Conservation (phyloP, 164 flowering plant species). For the Vitis vinifera region DNA sequence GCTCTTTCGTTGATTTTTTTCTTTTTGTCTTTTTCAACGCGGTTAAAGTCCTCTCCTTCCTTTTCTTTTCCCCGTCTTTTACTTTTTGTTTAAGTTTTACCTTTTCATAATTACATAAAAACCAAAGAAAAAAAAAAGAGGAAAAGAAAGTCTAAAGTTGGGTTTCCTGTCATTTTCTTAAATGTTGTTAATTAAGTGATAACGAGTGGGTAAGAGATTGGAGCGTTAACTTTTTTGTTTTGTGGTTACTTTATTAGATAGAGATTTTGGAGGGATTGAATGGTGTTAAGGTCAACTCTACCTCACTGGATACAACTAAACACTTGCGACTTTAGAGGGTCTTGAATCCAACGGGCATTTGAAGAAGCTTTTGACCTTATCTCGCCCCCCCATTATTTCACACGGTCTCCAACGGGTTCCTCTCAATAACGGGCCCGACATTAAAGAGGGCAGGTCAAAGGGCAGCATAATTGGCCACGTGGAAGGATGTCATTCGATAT, state of each 20-base stretch:
- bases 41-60: no score
- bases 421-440: constrained; percentile 9
- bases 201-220: no score
- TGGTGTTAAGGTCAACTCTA: constrained; percentile 51
- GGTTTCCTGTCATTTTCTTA: no score
- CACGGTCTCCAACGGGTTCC: constrained; percentile 18
- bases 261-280: constrained; percentile 17
- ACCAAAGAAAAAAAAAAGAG: no score
- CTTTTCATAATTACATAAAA: no score
- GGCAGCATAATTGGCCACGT: constrained; percentile 24
- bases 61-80: no score
- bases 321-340: constrained; percentile 1
- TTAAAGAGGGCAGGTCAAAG: constrained; percentile 16
- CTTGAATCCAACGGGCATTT: constrained; percentile 38
- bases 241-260: no score
- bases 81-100: no score
- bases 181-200: no score
- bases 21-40: neutral
- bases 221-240: no score
- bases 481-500: constrained; percentile 4
- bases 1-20: constrained; percentile 8
- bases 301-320: constrained; percentile 45
- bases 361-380: constrained; percentile 32
- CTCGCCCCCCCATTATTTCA: constrained; percentile 14
- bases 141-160: no score